phyloP scores from a whole-genome alignment of 345 rosid species.

The Acer campestre region DNA sequence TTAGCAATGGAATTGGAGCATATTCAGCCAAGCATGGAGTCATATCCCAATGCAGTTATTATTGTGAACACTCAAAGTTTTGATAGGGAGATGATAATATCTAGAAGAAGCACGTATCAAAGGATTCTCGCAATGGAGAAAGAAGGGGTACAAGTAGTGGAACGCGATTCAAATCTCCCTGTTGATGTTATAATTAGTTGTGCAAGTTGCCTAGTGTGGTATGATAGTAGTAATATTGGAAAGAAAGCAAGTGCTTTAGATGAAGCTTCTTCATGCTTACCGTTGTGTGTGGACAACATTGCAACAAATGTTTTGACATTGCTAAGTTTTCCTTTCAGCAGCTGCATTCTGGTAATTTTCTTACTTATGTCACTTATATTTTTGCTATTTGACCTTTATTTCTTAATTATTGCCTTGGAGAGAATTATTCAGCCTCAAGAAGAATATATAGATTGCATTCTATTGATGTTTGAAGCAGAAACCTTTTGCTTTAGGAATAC shows the following conservation, averaged over 20 bases:
- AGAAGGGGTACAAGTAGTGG: conserved; percentile 81
- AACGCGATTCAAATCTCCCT: conserved; percentile 80
- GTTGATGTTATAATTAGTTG: conserved; percentile 75
- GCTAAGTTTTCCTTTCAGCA: conserved; percentile 77
- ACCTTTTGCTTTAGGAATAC: conserved; percentile 8
- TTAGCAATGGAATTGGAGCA: conserved; percentile 38
- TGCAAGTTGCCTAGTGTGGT: conserved; percentile 83
- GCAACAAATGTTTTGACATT: conserved; percentile 76
- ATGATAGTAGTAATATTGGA: conserved; percentile 60
- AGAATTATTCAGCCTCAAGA: not conserved
- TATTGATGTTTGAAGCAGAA: not conserved
- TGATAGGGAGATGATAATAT: conserved; percentile 80
- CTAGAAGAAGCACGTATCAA: conserved; percentile 83
- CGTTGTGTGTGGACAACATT: conserved; percentile 69
- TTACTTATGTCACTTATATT: not conserved
- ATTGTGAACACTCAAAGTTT: conserved; percentile 74
- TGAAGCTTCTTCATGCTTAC: conserved; percentile 67
- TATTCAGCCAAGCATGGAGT: conserved; percentile 30
- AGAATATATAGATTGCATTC: conserved; percentile 1
- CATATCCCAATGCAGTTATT: conserved; percentile 47
- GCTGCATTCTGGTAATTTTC: conserved; percentile 80
- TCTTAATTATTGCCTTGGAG: not conserved
- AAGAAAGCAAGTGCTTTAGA: conserved; percentile 49
- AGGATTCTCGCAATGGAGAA: conserved; percentile 84
- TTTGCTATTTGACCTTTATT: conserved; percentile 3